Evolutionary conservation across 2,329 filamentous ascomycete species (phyloP).

Genomic region (Endothia cerciana): DNA sequence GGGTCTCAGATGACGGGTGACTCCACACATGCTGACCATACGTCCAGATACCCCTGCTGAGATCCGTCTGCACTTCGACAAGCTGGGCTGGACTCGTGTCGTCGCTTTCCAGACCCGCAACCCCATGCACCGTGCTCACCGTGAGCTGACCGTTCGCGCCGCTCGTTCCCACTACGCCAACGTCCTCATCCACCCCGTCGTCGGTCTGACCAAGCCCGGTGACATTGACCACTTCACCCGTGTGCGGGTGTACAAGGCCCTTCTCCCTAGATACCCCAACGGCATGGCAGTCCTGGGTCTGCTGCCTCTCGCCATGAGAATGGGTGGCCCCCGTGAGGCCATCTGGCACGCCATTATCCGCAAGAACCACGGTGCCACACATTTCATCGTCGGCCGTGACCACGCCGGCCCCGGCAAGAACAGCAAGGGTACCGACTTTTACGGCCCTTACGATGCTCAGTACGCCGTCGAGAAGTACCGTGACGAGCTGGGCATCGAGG

Average conservation of each 20-base stretch:
- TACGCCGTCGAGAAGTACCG: constrained; percentile 95
- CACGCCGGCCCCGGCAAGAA: constrained; percentile 98
- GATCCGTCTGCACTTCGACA: constrained; percentile 95
- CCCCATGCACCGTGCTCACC: constrained; percentile 98
- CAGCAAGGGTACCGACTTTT: constrained; percentile 95
- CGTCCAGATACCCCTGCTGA: constrained; percentile 83
- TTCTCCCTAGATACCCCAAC: constrained; percentile 95
- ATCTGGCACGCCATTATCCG: constrained; percentile 99
- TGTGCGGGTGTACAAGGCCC: constrained; percentile 96
- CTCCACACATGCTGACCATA: constrained; percentile 9
- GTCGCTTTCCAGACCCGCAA: constrained; percentile 99
- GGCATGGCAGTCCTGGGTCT: constrained; percentile 98
- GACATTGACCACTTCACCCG: constrained; percentile 99
- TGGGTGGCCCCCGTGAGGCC: constrained; percentile 97
- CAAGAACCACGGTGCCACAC: constrained; percentile 98
- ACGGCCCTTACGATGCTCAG: constrained; percentile 97
- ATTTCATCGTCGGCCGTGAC: constrained; percentile 99
- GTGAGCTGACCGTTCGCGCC: constrained; percentile 95
- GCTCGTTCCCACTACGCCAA: constrained; percentile 96
- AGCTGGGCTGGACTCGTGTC: constrained; percentile 96
- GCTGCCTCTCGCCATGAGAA: constrained; percentile 95
- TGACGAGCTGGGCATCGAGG: constrained; percentile 95
- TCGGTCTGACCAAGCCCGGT: constrained; percentile 97
- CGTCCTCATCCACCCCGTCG: constrained; percentile 97
- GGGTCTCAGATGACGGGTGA: background rate